These are phyloP conservation scores for Leccinum pseudoinsigne DNA, from an alignment of 1,284 basidiomycete species.

Conservation along the genomic window DNA sequence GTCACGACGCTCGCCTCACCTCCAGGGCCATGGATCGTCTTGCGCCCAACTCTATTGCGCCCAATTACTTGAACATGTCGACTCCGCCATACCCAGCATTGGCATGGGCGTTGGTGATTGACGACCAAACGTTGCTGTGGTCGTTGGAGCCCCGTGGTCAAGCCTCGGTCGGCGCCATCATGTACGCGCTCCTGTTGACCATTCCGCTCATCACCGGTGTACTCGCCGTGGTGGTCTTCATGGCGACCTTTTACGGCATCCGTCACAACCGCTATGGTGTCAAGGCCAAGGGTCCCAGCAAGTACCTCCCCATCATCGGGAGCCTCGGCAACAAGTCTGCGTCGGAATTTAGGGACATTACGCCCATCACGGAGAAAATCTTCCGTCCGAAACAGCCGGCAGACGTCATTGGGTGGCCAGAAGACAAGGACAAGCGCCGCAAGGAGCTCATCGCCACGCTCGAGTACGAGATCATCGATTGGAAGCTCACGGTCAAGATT, in stretches of 20 bases:
- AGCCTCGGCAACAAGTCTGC: constrained; percentile 63
- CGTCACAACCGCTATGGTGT: constrained; percentile 90
- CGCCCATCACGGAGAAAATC: constrained; percentile 60
- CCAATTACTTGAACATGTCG: constrained; percentile 90
- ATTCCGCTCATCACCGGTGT: constrained; percentile 86
- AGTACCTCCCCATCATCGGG: constrained; percentile 78
- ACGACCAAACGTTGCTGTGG: constrained; percentile 80
- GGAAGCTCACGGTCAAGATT: constrained; percentile 96
- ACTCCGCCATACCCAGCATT: constrained; percentile 79
- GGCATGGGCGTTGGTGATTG: constrained; percentile 79
- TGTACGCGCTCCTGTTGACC: constrained; percentile 78
- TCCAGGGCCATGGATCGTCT: constrained; percentile 67
- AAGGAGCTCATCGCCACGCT: constrained; percentile 89
- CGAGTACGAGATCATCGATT: constrained; percentile 94
- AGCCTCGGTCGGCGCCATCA: constrained; percentile 75
- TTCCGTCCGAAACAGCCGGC: constrained; percentile 55
- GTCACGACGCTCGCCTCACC: too few species aligned
- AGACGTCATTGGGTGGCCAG: constrained; percentile 90
- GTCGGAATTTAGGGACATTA: constrained; percentile 56
- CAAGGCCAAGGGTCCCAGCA: constrained; percentile 62
- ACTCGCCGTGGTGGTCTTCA: constrained; percentile 83
- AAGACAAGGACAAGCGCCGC: constrained; percentile 84
- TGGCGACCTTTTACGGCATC: constrained; percentile 95
- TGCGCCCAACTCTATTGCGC: constrained; percentile 81
- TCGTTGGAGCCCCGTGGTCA: constrained; percentile 78